Conservation (phyloP, 148 eudicot genomes). For the Beta vulgaris region DNA sequence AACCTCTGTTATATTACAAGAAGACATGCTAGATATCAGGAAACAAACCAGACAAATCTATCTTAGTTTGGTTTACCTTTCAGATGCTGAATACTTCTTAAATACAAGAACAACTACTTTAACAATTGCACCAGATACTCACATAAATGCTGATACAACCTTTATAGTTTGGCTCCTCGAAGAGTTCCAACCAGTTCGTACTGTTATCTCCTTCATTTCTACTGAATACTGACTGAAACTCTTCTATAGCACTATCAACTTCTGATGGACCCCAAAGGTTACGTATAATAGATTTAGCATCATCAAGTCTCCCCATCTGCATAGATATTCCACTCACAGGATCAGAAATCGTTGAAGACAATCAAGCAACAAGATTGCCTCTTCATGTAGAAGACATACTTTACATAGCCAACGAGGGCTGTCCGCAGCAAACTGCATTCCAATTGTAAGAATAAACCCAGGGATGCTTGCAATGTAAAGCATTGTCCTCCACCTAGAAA, state of each 20-base stretch:
- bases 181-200: conserved; percentile 68
- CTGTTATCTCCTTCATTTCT: conserved; percentile 43
- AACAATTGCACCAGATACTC: not conserved
- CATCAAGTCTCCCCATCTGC: conserved; percentile 63
- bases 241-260: conserved; percentile 66
- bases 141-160: conserved; percentile 42
- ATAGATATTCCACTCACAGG: not conserved
- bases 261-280: conserved; percentile 68
- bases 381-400: conserved; percentile 35
- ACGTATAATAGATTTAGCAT: conserved; percentile 50
- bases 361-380: not conserved
- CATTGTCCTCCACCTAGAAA: conserved; percentile 77
- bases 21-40: not conserved
- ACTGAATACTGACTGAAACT: conserved; percentile 53
- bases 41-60: not conserved
- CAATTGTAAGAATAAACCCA: conserved; percentile 56
- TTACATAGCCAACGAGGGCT: conserved; percentile 88
- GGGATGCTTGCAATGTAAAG: conserved; percentile 69
- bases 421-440: conserved; percentile 80
- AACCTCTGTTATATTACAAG: not conserved
- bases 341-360: not conserved
- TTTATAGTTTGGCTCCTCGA: conserved; percentile 72
- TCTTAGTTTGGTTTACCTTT: not conserved
- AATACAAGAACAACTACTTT: not conserved
- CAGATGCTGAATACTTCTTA: not conserved